Base-by-base conservation (phyloP, 345 rosid genomes). In the Geranium rotundifolium region DNA sequence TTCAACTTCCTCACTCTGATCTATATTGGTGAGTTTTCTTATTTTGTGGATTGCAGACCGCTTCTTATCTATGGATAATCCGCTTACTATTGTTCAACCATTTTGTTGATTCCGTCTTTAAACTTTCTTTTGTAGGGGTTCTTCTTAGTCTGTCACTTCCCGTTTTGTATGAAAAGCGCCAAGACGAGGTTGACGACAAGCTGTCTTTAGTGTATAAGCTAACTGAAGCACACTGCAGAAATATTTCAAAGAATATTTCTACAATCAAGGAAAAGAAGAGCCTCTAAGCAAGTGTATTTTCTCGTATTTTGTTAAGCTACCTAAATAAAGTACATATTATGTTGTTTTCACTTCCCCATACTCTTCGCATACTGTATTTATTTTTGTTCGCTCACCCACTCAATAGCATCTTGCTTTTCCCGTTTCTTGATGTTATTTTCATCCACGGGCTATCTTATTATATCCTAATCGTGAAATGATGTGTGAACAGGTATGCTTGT, bases 71-170 rank as follows among this genome's bases (percentile, higher is more conserved):
- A 23, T 15, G 57, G 18, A 16, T 41, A 39, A 17, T 19, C 17
- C 34, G 19, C 17, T 7, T 13, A 31, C 0, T 1, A 0, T 17
- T 41, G 39, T 23, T 59, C 23, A 46, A 15, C 29, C 63, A 29
- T 46, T 7, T 50, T 29, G 8, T 54, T 70, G 67, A 54, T 68
- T 29, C 17, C 4, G 16, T 67, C 15, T 9, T 55, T 60, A 2
- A 46, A 7, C 52, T 58, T 17, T 19, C 23, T 59, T 63, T 52
- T 64, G 71, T 83, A 95, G 97, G 79, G 62, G 65, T 84, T 73
- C 84, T 90, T 74, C 84, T 95, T 27, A 74, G 86, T 71, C 77
- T 95, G 23, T 82, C 87, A 14, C 76, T 77, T 61, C 99, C 99
- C 15, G 50, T 85, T 16, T 59, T 86, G 17, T 86, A 90, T 66